Base-by-base conservation (phyloP, 2,329 filamentous ascomycete genomes). In the Cercospora sp. region DNA sequence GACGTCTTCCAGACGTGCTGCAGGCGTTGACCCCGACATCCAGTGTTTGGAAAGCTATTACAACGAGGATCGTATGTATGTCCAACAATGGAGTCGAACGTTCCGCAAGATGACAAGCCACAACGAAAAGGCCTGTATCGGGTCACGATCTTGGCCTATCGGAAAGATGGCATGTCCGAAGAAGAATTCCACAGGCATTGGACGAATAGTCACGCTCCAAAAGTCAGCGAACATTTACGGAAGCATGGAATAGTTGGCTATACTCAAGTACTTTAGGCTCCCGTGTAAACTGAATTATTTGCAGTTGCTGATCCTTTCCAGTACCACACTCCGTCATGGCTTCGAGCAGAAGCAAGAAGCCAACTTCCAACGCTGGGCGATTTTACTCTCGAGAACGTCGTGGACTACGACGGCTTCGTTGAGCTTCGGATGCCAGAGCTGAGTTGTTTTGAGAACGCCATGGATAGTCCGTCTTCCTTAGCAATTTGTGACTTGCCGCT, bases 171-270 rank as follows among this genome's bases (percentile, higher is more conserved):
- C n/a, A 68, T 70, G 33, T 64, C 61, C 2, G 70, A 72, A 60
- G 66, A 68, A 30, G 59, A 66, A 3, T 72, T 72, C 33, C 68
- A 72, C 31, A 5, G 61, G 4, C 61, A 72, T 63, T 72, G 70
- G 70, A 70, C 68, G 6, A 53, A 69, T 2, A 59, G 59, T n/a
- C 70, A 72, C 57, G 66, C 70, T 7, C 69, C 69, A 36, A 67
- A 68, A 30, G 63, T 72, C 45, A 67, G 64, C 40, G 42, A 66
- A 18, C 65, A 66, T 45, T 58, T 72, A 3, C 51, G 59, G n/a
- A 69, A 68, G 45, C 58, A 72, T 59, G 70, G 68, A 3, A 55
- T 72, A 10, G 63, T 70, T 8, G 61, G 64, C 18, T 72, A 70
- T 57, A 67, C 66, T 20, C 70, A 71, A 33, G 69, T 71, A 61